Evolutionary conservation across 768 basidiomycete genomes (phyloP), one percentile per base, ranked within the genome.

Genomic region (Coprinopsis strossmayeri): DNA sequence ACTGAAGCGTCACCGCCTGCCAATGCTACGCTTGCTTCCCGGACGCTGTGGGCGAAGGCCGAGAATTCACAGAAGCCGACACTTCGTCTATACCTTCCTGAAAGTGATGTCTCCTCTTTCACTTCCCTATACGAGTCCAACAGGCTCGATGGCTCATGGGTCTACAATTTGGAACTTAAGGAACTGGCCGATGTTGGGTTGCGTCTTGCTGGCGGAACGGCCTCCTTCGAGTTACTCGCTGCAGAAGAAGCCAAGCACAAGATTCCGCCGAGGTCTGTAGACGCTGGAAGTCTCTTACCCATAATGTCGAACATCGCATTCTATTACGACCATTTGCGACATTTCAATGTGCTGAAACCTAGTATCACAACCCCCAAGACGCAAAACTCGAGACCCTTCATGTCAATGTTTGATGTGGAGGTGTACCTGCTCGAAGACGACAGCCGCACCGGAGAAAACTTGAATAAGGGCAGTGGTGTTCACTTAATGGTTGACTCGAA

Each of bases 261-360:
- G 13, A 38, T 21, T 15, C 7, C 37, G 5, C 7, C 12, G 7
- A 38, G 5, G 7, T 17, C 17, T 38, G 17, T 15, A 9, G 37
- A 38, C 37, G 20, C 37, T 21, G 13, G 20, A 38, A 21, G 24
- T 23, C 18, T 21, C 11, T 25, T 7, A 9, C 5, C 9, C 9
- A 15, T 7, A 15, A 10, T 45, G 4, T 15, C 12, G 5, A 9
- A 32, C 18, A 20, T 32, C 15, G 43, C 43, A 3, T 45, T 45
- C 43, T 45, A 45, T 20, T 45, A 45, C 21, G 26, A 45, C 25
- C 43, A 32, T 18, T 18, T 45, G 10, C 43, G 43, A 4, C 43
- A 45, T 3, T 25, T 15, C 28, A 32, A 45, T 10, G 27, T 7
- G 7, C 30, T 32, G 18, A 11, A 28, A 11, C 13, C 27, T 32